A percentile compares a stretch with the other conserved stretches of the same genome.
phyloP scores from a whole-genome alignment of 2,329 filamentous ascomycete species.

The Talaromyces sp. region DNA sequence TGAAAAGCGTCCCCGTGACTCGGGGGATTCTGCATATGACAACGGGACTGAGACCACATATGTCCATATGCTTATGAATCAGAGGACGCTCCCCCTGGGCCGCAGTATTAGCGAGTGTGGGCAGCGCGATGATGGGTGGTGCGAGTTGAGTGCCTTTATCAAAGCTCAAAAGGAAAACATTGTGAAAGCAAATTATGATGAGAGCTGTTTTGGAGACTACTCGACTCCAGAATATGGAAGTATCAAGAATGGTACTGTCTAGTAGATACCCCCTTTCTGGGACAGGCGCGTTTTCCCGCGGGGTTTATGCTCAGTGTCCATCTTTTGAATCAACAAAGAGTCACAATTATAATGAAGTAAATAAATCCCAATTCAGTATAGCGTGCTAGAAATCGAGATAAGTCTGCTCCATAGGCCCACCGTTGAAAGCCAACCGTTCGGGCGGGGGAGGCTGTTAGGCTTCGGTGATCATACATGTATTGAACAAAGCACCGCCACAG shows the following conservation, averaged over 20 bases:
- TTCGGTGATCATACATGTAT: too few relatives aligned
- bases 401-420: too few relatives aligned
- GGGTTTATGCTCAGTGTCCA: too few relatives aligned
- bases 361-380: too few relatives aligned
- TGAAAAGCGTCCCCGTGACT: not conserved
- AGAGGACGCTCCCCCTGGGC: slow-evolving; percentile 3
- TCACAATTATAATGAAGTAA: too few relatives aligned
- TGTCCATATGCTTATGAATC: slow-evolving; percentile 4
- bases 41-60: not conserved
- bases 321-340: too few relatives aligned
- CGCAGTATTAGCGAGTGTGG: slow-evolving; percentile 4
- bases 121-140: slow-evolving; percentile 5
- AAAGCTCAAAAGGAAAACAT: slow-evolving; percentile 4
- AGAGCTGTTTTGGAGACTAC: slow-evolving; percentile 5
- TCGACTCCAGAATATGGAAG: not conserved
- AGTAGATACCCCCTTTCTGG: not conserved
- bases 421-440: too few relatives aligned
- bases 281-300: too few relatives aligned
- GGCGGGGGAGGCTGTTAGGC: too few relatives aligned
- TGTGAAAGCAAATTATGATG: not conserved
- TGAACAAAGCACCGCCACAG: too few relatives aligned
- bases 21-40: not conserved
- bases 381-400: too few relatives aligned
- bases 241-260: not conserved
- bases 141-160: slow-evolving; percentile 1